Percentiles rank a stretch among this genome's conserved stretches.
Evolutionary conservation across 192 early-diverging fungal species (phyloP).

Genomic region (Coemansia sp.): DNA sequence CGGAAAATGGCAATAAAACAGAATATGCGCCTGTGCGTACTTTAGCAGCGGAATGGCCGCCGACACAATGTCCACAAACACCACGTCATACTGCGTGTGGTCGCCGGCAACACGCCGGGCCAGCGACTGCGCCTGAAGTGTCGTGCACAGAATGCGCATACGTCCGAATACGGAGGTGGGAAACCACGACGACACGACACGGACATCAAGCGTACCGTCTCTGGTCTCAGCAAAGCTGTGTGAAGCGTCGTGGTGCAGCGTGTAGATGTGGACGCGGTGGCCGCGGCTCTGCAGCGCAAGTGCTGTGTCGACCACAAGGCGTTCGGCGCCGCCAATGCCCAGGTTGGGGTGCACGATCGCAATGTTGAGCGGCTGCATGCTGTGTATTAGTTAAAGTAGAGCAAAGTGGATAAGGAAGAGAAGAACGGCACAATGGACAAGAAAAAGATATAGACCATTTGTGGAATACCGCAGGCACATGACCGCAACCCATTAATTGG

Average conservation of each 20-base stretch:
- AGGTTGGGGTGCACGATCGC: conserved; percentile 93
- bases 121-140: conserved; percentile 72
- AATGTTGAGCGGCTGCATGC: conserved; percentile 53
- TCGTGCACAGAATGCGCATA: conserved; percentile 80
- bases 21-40: conserved; percentile 66
- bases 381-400: background rate
- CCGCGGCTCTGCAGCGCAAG: conserved; percentile 75
- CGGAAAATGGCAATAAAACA: conserved; percentile 98
- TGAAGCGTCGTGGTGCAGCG: conserved; percentile 81
- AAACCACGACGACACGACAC: conserved; percentile 67
- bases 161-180: conserved; percentile 71
- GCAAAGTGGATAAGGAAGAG: background rate
- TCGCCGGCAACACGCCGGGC: conserved; percentile 56
- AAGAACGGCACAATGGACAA: background rate
- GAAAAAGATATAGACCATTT: no score
- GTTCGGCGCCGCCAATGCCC: conserved; percentile 94
- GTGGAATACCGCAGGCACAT: conserved; percentile 11
- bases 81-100: conserved; percentile 63
- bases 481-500: conserved; percentile 12
- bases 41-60: conserved; percentile 78
- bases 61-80: conserved; percentile 88
- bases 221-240: conserved; percentile 93
- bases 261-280: conserved; percentile 80
- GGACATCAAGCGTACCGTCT: conserved; percentile 79
- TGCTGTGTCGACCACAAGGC: conserved; percentile 91